phyloP scores from a whole-genome alignment of 371 early-diverging fungal species.

The Actinomucor elegans region DNA sequence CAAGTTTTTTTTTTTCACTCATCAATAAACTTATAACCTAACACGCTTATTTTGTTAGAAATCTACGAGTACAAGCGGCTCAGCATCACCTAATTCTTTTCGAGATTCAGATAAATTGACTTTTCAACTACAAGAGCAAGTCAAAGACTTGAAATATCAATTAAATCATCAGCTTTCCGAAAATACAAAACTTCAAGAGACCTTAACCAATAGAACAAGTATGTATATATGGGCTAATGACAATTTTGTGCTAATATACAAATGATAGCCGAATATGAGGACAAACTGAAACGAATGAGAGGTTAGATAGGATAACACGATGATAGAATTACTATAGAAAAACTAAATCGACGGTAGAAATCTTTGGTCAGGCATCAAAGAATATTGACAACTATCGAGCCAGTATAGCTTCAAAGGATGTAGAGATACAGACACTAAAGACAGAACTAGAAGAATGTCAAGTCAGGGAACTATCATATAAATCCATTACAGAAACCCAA shows the following conservation, averaged over 20 bases:
- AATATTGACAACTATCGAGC: conserved; percentile 60
- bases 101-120: conserved; percentile 12
- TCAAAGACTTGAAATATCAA: conserved; percentile 45
- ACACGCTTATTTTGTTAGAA: not conserved
- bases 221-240: too few relatives aligned
- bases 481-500: conserved; percentile 31
- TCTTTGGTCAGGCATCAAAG: conserved; percentile 64
- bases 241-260: too few relatives aligned
- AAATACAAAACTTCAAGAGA: conserved; percentile 29
- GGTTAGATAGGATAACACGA: conserved; percentile 19
- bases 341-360: conserved; percentile 18
- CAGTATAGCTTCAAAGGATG: conserved; percentile 53
- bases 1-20: not conserved
- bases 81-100: not conserved
- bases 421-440: conserved; percentile 45
- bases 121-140: conserved; percentile 45
- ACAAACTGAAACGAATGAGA: conserved; percentile 48
- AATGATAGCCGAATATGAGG: conserved; percentile 47
- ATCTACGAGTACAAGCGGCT: not conserved
- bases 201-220: conserved; percentile 32
- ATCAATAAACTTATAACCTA: too few relatives aligned
- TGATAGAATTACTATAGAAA: not conserved
- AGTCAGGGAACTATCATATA: conserved; percentile 31
- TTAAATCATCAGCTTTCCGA: conserved; percentile 31
- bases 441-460: conserved; percentile 42